Conservation (phyloP, 2,329 filamentous ascomycete genomes). For the Aspergillus sp. region DNA sequence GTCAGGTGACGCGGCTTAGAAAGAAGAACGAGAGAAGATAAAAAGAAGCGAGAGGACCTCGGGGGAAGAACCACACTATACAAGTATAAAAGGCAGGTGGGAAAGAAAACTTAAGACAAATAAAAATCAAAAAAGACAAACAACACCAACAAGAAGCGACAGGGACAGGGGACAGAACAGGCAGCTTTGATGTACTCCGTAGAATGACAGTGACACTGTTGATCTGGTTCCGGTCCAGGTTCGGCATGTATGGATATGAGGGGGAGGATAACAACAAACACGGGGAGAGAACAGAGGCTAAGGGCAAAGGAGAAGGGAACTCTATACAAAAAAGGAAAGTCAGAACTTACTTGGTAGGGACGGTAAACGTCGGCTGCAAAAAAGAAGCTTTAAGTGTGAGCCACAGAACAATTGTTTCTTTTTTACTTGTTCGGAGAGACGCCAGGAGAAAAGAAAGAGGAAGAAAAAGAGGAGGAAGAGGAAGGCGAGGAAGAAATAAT, state of each 20-base stretch:
- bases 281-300: background rate
- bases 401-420: background rate
- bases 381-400: conserved; percentile 2
- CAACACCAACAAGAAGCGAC: background rate
- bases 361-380: conserved; percentile 31
- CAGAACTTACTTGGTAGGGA: conserved; percentile 27
- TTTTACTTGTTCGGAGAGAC: conserved; percentile 1
- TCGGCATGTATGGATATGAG: too few relatives aligned
- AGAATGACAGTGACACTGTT: too few relatives aligned
- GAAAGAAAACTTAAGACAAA: background rate
- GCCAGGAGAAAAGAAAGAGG: conserved; percentile 5
- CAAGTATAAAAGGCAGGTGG: too few relatives aligned
- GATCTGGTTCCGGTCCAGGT: too few relatives aligned
- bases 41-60: background rate
- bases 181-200: too few relatives aligned
- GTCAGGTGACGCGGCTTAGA: conserved; percentile 1
- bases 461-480: conserved; percentile 5
- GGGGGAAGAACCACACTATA: background rate
- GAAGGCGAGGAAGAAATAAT: conserved; percentile 1
- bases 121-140: background rate
- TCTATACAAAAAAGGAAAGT: conserved; percentile 8
- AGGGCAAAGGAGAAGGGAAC: background rate
- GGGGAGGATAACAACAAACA: background rate
- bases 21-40: background rate
- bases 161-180: too few relatives aligned